Base-by-base conservation (phyloP, 116 monocot genomes). In the Dioscorea cayenensis region DNA sequence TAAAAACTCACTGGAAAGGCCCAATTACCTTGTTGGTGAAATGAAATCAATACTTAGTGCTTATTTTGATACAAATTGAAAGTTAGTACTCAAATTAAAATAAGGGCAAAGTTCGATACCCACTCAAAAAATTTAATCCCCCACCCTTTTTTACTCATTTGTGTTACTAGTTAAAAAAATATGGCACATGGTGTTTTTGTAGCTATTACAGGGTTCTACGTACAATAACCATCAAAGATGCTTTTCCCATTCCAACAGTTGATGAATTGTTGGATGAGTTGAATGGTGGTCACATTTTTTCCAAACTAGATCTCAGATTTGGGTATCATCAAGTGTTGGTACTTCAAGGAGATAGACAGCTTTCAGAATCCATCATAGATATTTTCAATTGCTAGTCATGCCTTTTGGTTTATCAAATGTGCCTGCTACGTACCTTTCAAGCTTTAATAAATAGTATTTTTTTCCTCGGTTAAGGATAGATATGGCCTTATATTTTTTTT, bases 191-290 rank as follows among this genome's bases (percentile, higher is more conserved):
- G n/a, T n/a, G n/a, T n/a, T n/a, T n/a, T n/a, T n/a, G n/a, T n/a
- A n/a, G n/a, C n/a, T n/a, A n/a, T n/a, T n/a, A n/a, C n/a, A n/a
- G n/a, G n/a, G n/a, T n/a, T n/a, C n/a, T n/a, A n/a, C n/a, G n/a
- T n/a, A n/a, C 13, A 2, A 75, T 66, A 43, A 74, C 65, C 23
- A 29, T 74, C 32, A 65, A 74, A 35, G 65, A 74, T 65, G 50
- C 22, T 10, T 74, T 74, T 29, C 65, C 65, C 2, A 74, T 74
- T 65, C 62, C 73, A 19, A 28, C 28, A 3, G 51, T 65, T 10
- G 32, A 71, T 17, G 71, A 60, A 32, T 14, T 71, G 4, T 20
- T 71, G 14, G 71, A 71, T 59, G 71, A 71, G 38, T 43, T 67
- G 5, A 3, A 38, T 18, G 37, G 37, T 14, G 67, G 38, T n/a